These are phyloP conservation scores for Raphanus raphanistrum DNA, from an alignment of 345 rosid genomes.

Conservation along the genomic window DNA sequence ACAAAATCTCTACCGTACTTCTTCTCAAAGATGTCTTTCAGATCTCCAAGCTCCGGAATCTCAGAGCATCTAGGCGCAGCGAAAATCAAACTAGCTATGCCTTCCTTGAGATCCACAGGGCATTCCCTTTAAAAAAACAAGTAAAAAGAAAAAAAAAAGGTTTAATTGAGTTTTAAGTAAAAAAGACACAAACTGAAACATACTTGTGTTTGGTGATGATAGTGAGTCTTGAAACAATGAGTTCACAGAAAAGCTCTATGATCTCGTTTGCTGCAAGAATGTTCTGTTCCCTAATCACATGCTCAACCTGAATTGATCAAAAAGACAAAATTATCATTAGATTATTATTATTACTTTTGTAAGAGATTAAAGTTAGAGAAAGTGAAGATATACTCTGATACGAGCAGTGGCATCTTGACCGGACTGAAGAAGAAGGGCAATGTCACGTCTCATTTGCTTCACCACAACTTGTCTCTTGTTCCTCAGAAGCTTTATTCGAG, in stretches of 20 bases:
- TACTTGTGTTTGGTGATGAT: constrained; percentile 79
- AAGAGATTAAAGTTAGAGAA: not conserved
- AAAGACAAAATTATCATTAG: not conserved
- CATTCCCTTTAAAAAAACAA: constrained; percentile 54
- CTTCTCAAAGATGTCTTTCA: constrained; percentile 66
- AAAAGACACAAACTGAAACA: not conserved
- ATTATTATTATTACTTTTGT: not conserved
- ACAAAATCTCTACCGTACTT: constrained; percentile 88
- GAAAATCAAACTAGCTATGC: constrained; percentile 85
- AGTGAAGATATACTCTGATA: constrained; percentile 56
- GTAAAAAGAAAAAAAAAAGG: constrained; percentile 13
- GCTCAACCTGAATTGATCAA: constrained; percentile 64
- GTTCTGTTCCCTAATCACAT: constrained; percentile 90
- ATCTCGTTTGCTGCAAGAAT: constrained; percentile 84
- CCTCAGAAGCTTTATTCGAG: constrained; percentile 85
- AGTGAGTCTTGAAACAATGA: constrained; percentile 75
- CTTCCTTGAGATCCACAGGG: constrained; percentile 90
- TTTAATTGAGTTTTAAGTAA: not conserved
- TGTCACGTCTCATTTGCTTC: constrained; percentile 90
- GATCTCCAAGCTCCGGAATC: constrained; percentile 72
- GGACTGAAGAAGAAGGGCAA: constrained; percentile 82
- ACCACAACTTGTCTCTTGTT: constrained; percentile 87
- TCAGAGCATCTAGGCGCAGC: constrained; percentile 95
- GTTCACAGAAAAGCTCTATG: constrained; percentile 92
- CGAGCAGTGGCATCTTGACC: constrained; percentile 97